Evolutionary conservation across 805 yeast genomes (phyloP).

Genomic region (Myxozyma monticola): DNA sequence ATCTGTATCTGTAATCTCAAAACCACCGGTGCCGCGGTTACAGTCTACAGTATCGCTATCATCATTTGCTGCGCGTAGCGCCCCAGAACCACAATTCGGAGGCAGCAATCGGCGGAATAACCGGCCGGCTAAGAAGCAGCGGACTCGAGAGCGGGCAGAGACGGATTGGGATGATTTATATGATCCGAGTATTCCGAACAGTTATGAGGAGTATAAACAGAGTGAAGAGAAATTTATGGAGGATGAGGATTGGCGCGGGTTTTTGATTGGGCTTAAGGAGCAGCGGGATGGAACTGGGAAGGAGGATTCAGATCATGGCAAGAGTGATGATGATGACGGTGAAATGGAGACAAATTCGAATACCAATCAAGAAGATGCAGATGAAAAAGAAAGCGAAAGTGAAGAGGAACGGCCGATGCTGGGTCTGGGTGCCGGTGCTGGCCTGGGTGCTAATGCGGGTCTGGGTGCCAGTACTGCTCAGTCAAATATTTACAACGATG

Average conservation of each 20-base stretch:
- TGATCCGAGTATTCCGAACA: slow-evolving; percentile 27
- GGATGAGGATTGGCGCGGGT: slow-evolving; percentile 32
- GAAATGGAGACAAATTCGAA: no score
- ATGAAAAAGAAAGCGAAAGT: neutral
- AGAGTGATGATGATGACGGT: neutral
- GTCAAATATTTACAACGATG: neutral
- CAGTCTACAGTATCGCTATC: neutral
- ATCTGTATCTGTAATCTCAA: slow-evolving; percentile 11
- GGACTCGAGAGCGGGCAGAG: slow-evolving; percentile 4
- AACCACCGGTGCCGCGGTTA: slow-evolving; percentile 13
- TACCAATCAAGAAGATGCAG: neutral
- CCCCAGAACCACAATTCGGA: neutral
- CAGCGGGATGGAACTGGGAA: neutral
- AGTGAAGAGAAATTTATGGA: slow-evolving; percentile 30
- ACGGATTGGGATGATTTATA: slow-evolving; percentile 31
- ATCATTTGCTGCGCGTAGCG: neutral
- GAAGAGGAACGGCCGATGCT: slow-evolving; percentile 2
- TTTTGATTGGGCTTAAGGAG: slow-evolving; percentile 16
- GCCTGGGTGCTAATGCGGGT: neutral
- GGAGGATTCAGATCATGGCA: neutral
- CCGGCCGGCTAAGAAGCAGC: slow-evolving; percentile 5
- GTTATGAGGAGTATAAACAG: slow-evolving; percentile 25
- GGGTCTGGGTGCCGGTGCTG: neutral
- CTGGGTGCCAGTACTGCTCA: neutral
- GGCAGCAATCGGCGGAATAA: slow-evolving; percentile 6